Percentiles rank a stretch among this genome's conserved stretches.
Evolutionary conservation across 169 alveolate genomes (phyloP).

Genomic region (Eimeria necatrix): DNA sequence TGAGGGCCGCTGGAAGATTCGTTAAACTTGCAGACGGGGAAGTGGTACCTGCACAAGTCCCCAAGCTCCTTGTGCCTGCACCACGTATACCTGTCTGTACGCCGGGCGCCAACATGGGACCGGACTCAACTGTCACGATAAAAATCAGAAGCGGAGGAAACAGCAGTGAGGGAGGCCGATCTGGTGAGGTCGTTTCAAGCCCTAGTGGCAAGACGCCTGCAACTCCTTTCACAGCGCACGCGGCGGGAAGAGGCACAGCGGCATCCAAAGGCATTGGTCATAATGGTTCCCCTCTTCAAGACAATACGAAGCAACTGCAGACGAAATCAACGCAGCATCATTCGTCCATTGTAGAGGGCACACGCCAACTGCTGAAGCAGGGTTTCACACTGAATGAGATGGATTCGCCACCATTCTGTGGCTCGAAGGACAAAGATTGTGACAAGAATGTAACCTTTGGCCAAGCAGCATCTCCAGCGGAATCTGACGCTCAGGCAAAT

Average conservation of each 20-base stretch:
- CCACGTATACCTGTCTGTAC: slow-evolving; percentile 72
- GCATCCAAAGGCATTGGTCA: not conserved
- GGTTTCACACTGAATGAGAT: not conserved
- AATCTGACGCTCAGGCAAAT: slow-evolving; percentile 29
- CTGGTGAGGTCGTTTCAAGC: not conserved
- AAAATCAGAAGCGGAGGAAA: slow-evolving; percentile 66
- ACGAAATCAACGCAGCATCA: not conserved
- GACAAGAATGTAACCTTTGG: not conserved
- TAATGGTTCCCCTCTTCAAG: not conserved
- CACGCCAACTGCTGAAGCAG: slow-evolving; percentile 37
- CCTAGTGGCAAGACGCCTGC: slow-evolving; percentile 12
- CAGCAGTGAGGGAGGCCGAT: slow-evolving; percentile 54
- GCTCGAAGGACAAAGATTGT: not conserved
- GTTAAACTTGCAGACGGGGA: slow-evolving; percentile 56
- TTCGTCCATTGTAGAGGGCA: slow-evolving; percentile 45
- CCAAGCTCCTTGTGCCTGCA: slow-evolving; percentile 56
- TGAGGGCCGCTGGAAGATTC: slow-evolving; percentile 57
- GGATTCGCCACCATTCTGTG: not conserved
- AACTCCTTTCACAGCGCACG: not conserved
- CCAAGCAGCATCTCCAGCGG: not conserved
- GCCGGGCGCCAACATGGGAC: slow-evolving; percentile 66
- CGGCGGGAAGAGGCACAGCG: not conserved
- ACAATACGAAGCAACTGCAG: not conserved
- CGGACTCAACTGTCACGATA: not conserved
- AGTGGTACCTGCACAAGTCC: slow-evolving; percentile 38